Percentiles rank a stretch among this genome's conserved stretches.
Evolutionary conservation across 768 basidiomycete genomes (phyloP).

Genomic region (Kwoniella sp.): DNA sequence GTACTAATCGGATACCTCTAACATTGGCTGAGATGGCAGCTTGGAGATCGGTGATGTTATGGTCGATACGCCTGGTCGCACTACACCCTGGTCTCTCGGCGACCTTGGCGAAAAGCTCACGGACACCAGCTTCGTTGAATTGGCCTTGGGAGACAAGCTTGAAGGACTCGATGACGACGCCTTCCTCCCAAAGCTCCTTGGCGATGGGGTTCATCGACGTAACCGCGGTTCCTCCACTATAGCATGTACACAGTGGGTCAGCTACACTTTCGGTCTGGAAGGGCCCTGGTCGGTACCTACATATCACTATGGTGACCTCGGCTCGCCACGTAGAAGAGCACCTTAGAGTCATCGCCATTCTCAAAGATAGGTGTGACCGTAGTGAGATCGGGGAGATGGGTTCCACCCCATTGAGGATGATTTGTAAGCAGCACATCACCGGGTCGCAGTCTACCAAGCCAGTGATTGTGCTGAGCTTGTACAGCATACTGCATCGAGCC

Average conservation of each 20-base stretch:
- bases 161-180: conserved; percentile 89
- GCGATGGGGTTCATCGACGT: conserved; percentile 93
- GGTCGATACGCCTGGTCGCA: conserved; percentile 43
- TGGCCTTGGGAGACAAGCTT: conserved; percentile 83
- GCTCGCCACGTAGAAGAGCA: conserved; percentile 70
- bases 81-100: conserved; percentile 46
- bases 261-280: neutral
- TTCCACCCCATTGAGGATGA: conserved; percentile 47
- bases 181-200: conserved; percentile 89
- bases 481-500: conserved; percentile 45
- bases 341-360: conserved; percentile 58
- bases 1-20: conserved; percentile 66
- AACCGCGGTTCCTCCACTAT: conserved; percentile 65
- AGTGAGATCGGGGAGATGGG: conserved; percentile 84
- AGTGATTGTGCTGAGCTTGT: conserved; percentile 33
- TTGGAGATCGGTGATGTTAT: conserved; percentile 50
- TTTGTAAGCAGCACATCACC: conserved; percentile 92
- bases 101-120: conserved; percentile 73
- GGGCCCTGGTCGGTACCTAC: conserved; percentile 8
- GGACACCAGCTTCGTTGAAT: conserved; percentile 74
- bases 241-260: neutral
- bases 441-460: conserved; percentile 60
- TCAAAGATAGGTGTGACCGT: conserved; percentile 89
- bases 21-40: conserved; percentile 45
- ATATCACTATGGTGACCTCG: conserved; percentile 85